A percentile compares a stretch with the other conserved stretches of the same genome.
phyloP scores from a whole-genome alignment of 2,329 filamentous ascomycete genomes.

The Sporothrix schenckii region DNA sequence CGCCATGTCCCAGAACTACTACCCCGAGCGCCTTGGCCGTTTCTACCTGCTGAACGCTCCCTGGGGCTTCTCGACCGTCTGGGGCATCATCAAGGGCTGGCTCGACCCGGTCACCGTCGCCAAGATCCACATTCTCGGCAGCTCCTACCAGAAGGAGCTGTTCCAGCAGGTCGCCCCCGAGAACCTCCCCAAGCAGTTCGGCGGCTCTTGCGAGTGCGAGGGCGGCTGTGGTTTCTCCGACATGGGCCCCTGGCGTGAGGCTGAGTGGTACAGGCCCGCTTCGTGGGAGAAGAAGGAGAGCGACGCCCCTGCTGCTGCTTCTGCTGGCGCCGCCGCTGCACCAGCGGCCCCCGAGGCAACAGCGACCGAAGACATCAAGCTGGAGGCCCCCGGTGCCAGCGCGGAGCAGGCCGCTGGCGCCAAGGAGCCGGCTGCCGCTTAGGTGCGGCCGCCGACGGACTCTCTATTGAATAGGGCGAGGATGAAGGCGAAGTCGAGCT shows the following conservation, averaged over 20 bases:
- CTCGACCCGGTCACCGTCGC: slow-evolving; percentile 93
- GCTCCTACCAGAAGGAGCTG: slow-evolving; percentile 79
- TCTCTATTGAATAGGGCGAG: not conserved
- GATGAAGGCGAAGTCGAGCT: not conserved
- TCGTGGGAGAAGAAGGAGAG: slow-evolving; percentile 61
- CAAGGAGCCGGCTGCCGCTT: slow-evolving; percentile 42
- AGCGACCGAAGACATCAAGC: slow-evolving; percentile 43
- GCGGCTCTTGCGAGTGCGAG: slow-evolving; percentile 78
- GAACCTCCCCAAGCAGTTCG: slow-evolving; percentile 85
- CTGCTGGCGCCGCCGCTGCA: slow-evolving; percentile 36
- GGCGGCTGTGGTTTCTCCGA: slow-evolving; percentile 88
- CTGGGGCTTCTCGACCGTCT: slow-evolving; percentile 89
- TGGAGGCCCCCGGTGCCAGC: slow-evolving; percentile 45
- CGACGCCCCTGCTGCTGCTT: slow-evolving; percentile 45
- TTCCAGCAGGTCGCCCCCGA: slow-evolving; percentile 82
- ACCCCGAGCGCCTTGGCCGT: slow-evolving; percentile 93
- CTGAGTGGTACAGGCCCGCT: slow-evolving; percentile 65
- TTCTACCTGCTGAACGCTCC: slow-evolving; percentile 98
- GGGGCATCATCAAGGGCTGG: slow-evolving; percentile 86
- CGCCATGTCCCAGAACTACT: slow-evolving; percentile 96
- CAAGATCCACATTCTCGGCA: slow-evolving; percentile 91
- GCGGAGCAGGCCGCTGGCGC: slow-evolving; percentile 44
- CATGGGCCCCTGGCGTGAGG: slow-evolving; percentile 83
- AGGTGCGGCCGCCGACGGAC: not conserved
- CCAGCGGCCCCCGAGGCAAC: slow-evolving; percentile 36